Conservation (phyloP, 2,329 filamentous ascomycete genomes). For the Pseudogymnoascus sp. region DNA sequence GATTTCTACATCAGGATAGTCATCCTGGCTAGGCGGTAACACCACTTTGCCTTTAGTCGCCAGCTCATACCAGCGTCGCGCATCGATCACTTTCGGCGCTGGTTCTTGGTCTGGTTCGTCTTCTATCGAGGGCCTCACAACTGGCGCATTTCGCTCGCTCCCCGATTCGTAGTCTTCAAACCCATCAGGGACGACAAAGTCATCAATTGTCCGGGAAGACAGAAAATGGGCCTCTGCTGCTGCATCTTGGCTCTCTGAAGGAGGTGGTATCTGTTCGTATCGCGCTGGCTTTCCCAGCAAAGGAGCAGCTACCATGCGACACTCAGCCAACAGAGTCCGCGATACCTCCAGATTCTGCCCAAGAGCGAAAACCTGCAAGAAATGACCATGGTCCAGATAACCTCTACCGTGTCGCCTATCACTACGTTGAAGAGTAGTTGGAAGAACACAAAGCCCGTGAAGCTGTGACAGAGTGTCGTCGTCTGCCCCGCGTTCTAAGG, state of each 20-base stretch:
- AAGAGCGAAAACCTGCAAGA: neutral
- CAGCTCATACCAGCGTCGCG: neutral
- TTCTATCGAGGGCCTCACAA: neutral
- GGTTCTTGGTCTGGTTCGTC: neutral
- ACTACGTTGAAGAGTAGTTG: neutral
- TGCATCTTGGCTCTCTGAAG: neutral
- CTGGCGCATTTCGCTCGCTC: neutral
- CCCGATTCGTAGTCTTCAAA: conserved; percentile 10
- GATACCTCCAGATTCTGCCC: neutral
- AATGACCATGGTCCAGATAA: neutral
- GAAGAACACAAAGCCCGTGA: neutral
- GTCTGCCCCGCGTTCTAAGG: neutral
- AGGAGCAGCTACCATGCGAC: neutral
- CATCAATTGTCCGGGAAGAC: conserved; percentile 10
- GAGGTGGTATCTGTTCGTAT: neutral
- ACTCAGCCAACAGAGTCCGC: neutral
- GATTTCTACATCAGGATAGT: neutral
- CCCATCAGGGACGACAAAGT: conserved; percentile 24
- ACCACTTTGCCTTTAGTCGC: neutral
- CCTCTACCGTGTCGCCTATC: neutral
- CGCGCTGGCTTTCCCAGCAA: neutral
- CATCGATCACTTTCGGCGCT: neutral
- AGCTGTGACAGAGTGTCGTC: neutral
- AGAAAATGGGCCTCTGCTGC: neutral
- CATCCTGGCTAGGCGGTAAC: neutral